A percentile compares a stretch with the other conserved stretches of the same genome.
These are phyloP conservation scores for Carex parvula DNA, from an alignment of 176 grass and related monocot species.

Conservation along the genomic window DNA sequence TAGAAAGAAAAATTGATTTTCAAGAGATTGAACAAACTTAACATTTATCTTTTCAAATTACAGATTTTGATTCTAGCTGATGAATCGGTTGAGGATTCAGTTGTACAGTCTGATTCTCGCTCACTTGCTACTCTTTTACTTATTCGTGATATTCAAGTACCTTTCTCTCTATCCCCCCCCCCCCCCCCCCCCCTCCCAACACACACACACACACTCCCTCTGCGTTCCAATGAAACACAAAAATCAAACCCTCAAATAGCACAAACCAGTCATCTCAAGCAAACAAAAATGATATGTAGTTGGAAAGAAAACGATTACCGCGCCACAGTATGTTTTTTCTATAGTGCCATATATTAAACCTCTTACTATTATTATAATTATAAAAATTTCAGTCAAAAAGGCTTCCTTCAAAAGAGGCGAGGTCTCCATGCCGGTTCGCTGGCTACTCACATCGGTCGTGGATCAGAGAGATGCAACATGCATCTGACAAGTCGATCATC, in stretches of 20 bases:
- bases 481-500: constrained; percentile 96
- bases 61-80: constrained; percentile 99
- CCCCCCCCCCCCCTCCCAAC: not conserved
- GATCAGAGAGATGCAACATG: constrained; percentile 97
- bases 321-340: not conserved
- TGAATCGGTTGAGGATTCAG: constrained; percentile 92
- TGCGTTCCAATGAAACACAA: not conserved
- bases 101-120: constrained; percentile 95
- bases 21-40: not conserved
- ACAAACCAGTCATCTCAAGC: not conserved
- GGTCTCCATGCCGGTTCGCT: constrained; percentile 49
- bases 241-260: not conserved
- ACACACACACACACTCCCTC: not conserved
- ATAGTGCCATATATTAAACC: not conserved
- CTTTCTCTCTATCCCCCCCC: not conserved
- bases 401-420: constrained; percentile 75
- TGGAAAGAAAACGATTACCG: not conserved
- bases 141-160: constrained; percentile 93
- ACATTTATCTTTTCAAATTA: constrained; percentile 58
- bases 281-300: constrained; percentile 1
- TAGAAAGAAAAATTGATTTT: constrained; percentile 11
- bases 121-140: constrained; percentile 96
- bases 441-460: constrained; percentile 72
- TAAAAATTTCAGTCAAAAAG: constrained; percentile 71
- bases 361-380: constrained; percentile 34